A percentile compares a stretch with the other conserved stretches of the same genome.
Conservation (phyloP, 2,329 filamentous ascomycete genomes). For the Neonectria punicea region DNA sequence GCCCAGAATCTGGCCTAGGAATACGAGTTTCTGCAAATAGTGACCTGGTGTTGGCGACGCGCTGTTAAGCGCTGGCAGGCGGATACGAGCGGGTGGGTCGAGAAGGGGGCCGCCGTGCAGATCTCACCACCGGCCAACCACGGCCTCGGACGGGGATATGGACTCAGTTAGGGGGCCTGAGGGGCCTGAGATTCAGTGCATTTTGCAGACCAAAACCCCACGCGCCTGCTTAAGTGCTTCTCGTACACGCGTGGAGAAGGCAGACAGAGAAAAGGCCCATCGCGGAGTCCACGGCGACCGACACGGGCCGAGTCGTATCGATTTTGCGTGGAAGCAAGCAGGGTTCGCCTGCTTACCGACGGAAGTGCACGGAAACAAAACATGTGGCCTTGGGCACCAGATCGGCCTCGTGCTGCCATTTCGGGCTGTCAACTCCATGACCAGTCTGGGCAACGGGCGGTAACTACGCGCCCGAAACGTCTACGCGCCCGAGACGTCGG, state of each 20-base stretch:
- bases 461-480: no score
- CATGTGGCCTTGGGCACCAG: no score
- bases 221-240: not conserved
- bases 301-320: not conserved
- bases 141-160: not conserved
- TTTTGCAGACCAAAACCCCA: constrained; percentile 1
- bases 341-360: no score
- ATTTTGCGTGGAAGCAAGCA: not conserved
- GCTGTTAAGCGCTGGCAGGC: constrained; percentile 13
- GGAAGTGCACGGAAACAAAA: no score
- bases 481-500: no score
- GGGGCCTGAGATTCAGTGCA: not conserved
- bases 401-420: not conserved
- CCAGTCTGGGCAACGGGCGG: not conserved
- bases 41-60: constrained; percentile 5
- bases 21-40: constrained; percentile 16
- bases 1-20: not conserved
- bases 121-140: not conserved
- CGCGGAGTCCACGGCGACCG: not conserved
- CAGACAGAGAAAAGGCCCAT: not conserved
- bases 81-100: constrained; percentile 10
- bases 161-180: not conserved
- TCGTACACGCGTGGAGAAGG: not conserved
- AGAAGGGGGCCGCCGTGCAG: not conserved
- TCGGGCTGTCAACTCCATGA: not conserved